phyloP scores from a whole-genome alignment of 768 basidiomycete species.

The Boletus reticuloceps region DNA sequence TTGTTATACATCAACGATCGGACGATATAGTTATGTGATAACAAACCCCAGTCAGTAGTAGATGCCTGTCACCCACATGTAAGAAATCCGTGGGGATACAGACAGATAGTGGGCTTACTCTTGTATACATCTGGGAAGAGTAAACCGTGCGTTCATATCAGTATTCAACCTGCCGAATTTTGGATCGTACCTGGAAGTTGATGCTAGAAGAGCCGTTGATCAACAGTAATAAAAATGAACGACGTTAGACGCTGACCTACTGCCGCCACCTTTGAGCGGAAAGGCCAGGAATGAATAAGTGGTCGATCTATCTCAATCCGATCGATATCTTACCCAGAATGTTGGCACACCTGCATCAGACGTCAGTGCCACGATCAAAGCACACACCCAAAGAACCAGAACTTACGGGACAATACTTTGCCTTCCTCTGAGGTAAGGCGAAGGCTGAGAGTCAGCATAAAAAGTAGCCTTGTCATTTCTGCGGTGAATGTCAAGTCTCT shows the following conservation, averaged over 20 bases:
- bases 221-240: too few species aligned
- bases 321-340: constrained; percentile 43
- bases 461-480: constrained; percentile 77
- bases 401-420: constrained; percentile 66
- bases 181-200: too few species aligned
- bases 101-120: too few species aligned
- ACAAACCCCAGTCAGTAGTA: constrained; percentile 66
- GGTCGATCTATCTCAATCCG: background rate
- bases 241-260: too few species aligned
- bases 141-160: too few species aligned
- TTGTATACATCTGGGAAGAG: too few species aligned
- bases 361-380: background rate
- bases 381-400: background rate
- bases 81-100: background rate
- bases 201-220: too few species aligned
- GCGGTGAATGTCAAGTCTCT: background rate
- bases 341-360: constrained; percentile 53
- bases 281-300: background rate
- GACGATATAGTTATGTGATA: background rate
- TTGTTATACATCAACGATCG: background rate
- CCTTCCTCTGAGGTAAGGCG: constrained; percentile 58
- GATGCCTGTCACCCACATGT: constrained; percentile 43
- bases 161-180: too few species aligned
- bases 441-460: constrained; percentile 60
- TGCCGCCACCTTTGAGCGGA: too few species aligned